These are phyloP conservation scores for Melastoma malabathricum DNA, from an alignment of 345 rosid species.

Conservation along the genomic window DNA sequence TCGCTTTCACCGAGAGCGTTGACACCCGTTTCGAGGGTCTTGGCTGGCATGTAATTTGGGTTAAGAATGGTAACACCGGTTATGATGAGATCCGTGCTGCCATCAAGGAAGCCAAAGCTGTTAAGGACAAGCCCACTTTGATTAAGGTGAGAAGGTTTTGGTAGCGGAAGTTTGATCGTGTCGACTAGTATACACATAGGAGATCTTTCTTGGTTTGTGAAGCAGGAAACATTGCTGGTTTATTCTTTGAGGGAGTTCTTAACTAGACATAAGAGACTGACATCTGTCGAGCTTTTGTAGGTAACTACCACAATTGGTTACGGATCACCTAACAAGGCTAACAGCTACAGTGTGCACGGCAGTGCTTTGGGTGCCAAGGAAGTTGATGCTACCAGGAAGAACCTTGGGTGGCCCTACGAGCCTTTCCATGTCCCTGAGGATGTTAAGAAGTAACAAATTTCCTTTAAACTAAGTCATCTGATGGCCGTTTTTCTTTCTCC, in stretches of 20 bases:
- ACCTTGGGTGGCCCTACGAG: slow-evolving; percentile 89
- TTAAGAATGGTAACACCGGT: slow-evolving; percentile 97
- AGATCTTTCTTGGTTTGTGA: not conserved
- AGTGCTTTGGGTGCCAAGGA: slow-evolving; percentile 95
- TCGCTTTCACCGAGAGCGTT: slow-evolving; percentile 90
- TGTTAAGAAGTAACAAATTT: slow-evolving; percentile 52
- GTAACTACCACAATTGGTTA: slow-evolving; percentile 89
- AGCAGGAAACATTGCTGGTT: not conserved
- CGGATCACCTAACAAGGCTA: slow-evolving; percentile 97
- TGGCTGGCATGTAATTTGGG: slow-evolving; percentile 99
- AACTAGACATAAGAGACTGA: not conserved
- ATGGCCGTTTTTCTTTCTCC: not conserved
- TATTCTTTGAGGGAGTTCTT: not conserved
- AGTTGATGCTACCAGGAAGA: slow-evolving; percentile 97
- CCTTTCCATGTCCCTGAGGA: slow-evolving; percentile 97
- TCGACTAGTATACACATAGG: too few relatives aligned
- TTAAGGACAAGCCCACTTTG: slow-evolving; percentile 83
- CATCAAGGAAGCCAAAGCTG: slow-evolving; percentile 94
- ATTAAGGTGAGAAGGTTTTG: slow-evolving; percentile 39
- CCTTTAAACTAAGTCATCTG: not conserved
- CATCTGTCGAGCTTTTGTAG: slow-evolving; percentile 14
- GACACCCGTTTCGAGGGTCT: slow-evolving; percentile 85
- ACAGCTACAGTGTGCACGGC: slow-evolving; percentile 91
- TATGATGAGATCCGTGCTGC: slow-evolving; percentile 99
- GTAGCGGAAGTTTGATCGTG: too few relatives aligned